Base-by-base conservation (phyloP, 805 yeast genomes). In the Nakazawaea sp. region DNA sequence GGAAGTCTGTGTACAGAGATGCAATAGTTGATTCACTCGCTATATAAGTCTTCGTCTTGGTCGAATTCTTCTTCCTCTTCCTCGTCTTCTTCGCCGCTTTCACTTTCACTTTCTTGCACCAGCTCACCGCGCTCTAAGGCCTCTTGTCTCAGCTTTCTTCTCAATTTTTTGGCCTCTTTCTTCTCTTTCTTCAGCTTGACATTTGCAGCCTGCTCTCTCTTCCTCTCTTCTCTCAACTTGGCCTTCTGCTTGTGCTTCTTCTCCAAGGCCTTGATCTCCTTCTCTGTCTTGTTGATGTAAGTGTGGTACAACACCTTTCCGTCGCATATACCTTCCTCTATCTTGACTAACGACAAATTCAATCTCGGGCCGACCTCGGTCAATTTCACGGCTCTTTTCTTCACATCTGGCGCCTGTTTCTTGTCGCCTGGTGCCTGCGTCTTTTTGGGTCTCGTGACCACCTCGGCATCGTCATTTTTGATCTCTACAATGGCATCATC, bases 301-400 rank as follows among this genome's bases (percentile, higher is more conserved):
- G 85, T 70, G 56, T 92, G 98, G 60, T 83, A 86, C 43, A 92
- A 59, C 13, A 92, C 86, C 61, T 86, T 89, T 36, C 97, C 96
- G 0, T 79, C 66, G 41, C 96, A 90, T 17, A 85, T 72, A 13
- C 92, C 95, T 53, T 90, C 97, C 60, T 90, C 97, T 37, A 92
- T 85, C 62, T 92, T 92, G 34, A 81, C 64, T 41, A 92, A 64
- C 35, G 77, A 66, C 58, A 92, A 64, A 47, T 74, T 76, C 58
- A 92, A 61, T 46, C 98, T 72, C 26, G 98, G 98, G 0, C 98
- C 98, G 33, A 90, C 64, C 58, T 92, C 98, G 1, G 90, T 85
- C 35, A 92, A 67, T 56, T 87, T 89, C 48, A 92, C 85, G 1
- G 98, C 97, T 51, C 84, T 76, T 59, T 87, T 88, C 36, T 72